Conservation (phyloP, 495 filamentous ascomycete species). For the Geoglossum glabrum region DNA sequence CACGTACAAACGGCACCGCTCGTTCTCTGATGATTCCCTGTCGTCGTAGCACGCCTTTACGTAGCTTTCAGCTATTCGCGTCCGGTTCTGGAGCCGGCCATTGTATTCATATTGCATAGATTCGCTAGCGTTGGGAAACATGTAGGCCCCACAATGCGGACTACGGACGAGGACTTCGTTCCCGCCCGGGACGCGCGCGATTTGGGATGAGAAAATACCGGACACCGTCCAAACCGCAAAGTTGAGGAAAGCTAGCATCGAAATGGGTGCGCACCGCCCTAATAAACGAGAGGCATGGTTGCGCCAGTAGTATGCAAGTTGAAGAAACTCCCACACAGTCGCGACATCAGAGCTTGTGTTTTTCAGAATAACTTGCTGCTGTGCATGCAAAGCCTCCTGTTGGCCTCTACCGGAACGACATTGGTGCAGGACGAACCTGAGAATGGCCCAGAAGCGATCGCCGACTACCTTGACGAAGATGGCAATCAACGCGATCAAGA, state of each 20-base stretch:
- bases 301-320: slow-evolving; percentile 17
- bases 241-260: slow-evolving; percentile 16
- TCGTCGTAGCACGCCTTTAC: slow-evolving; percentile 15
- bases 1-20: slow-evolving; percentile 11
- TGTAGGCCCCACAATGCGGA: slow-evolving; percentile 13
- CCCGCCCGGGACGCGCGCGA: slow-evolving; percentile 14
- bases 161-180: slow-evolving; percentile 14
- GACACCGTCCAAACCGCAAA: slow-evolving; percentile 17
- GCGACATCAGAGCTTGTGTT: slow-evolving; percentile 15
- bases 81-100: slow-evolving; percentile 8
- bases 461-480: slow-evolving; percentile 21
- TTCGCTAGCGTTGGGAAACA: not conserved
- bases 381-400: slow-evolving; percentile 15
- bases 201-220: slow-evolving; percentile 18
- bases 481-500: slow-evolving; percentile 23
- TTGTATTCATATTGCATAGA: not conserved
- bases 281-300: slow-evolving; percentile 10
- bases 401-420: slow-evolving; percentile 6
- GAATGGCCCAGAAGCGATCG: slow-evolving; percentile 20
- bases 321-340: slow-evolving; percentile 13
- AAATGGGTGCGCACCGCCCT: slow-evolving; percentile 14
- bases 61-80: slow-evolving; percentile 12
- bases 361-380: slow-evolving; percentile 21
- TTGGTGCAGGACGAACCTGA: slow-evolving; percentile 21
- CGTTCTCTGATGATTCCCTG: not conserved